Evolutionary conservation across 768 basidiomycete genomes (phyloP).

Genomic region (Auriscalpium vulgare): DNA sequence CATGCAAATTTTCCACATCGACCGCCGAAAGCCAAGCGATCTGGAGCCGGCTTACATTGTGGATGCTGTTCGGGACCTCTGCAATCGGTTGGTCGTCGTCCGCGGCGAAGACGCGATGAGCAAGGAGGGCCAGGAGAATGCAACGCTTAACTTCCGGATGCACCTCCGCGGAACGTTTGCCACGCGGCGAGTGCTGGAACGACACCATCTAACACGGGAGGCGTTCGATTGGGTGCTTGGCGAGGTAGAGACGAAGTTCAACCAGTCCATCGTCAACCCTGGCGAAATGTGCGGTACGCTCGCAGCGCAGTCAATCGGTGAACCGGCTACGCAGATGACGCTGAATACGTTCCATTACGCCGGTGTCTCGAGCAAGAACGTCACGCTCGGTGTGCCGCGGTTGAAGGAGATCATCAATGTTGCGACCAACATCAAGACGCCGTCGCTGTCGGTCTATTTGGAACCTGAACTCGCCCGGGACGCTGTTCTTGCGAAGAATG

Average conservation of each 20-base stretch:
- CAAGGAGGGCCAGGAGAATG: constrained; percentile 74
- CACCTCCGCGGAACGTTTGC: constrained; percentile 88
- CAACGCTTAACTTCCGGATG: constrained; percentile 89
- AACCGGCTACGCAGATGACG: constrained; percentile 99
- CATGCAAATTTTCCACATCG: constrained; percentile 94
- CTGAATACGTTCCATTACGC: constrained; percentile 99
- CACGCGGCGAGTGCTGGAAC: constrained; percentile 78
- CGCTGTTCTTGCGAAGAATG: constrained; percentile 65
- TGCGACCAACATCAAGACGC: constrained; percentile 97
- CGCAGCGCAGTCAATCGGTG: constrained; percentile 97
- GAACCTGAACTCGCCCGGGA: constrained; percentile 60
- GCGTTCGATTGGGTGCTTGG: constrained; percentile 97
- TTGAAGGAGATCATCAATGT: constrained; percentile 99
- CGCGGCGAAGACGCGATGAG: constrained; percentile 77
- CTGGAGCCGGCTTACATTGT: constrained; percentile 85
- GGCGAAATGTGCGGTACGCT: constrained; percentile 99
- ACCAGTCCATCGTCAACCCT: constrained; percentile 83
- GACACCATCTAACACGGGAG: constrained; percentile 80
- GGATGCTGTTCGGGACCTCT: constrained; percentile 66
- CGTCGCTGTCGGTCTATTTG: constrained; percentile 89
- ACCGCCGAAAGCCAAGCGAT: constrained; percentile 87
- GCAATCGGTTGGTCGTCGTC: constrained; percentile 75
- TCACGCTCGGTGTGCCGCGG: constrained; percentile 98
- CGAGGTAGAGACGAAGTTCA: constrained; percentile 94
- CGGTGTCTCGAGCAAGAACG: constrained; percentile 99